These are phyloP conservation scores for Aspergillus ostianus DNA, from an alignment of 495 filamentous ascomycete genomes.

Conservation along the genomic window DNA sequence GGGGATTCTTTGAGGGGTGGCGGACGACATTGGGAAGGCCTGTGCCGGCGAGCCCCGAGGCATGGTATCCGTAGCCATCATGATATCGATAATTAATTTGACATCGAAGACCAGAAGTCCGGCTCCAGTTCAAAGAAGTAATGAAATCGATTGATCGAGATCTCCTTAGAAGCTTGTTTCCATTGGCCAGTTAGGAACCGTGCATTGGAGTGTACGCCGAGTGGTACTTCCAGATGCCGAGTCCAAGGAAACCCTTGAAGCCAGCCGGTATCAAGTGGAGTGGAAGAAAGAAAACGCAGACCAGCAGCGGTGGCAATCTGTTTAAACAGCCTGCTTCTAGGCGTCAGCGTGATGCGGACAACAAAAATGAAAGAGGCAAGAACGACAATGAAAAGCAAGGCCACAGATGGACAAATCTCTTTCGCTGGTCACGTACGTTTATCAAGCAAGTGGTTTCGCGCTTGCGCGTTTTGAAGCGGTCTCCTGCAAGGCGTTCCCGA, in stretches of 20 bases:
- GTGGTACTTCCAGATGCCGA: not conserved
- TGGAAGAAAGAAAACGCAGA: not conserved
- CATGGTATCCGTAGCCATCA: constrained; percentile 29
- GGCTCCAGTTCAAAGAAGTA: not conserved
- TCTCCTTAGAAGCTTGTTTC: not conserved
- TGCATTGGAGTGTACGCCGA: not conserved
- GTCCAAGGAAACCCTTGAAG: not conserved
- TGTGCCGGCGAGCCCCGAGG: constrained; percentile 27
- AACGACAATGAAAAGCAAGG: not conserved
- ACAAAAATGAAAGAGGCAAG: not conserved
- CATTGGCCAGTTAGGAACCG: not conserved
- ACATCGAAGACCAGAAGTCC: not conserved
- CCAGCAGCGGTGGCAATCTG: constrained; percentile 1
- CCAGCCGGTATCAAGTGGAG: not conserved
- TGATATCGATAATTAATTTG: constrained; percentile 10
- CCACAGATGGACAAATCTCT: not conserved
- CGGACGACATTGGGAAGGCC: constrained; percentile 63
- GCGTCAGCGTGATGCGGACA: not conserved
- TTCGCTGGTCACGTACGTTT: not conserved
- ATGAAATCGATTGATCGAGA: not conserved
- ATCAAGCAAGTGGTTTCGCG: not conserved
- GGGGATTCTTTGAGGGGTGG: constrained; percentile 63
- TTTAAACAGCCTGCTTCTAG: not conserved
- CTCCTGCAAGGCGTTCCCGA: not conserved
- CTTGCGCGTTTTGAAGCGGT: not conserved